Percentiles rank a stretch among this genome's conserved stretches.
Conservation (phyloP, 768 basidiomycete species). For the Symmetrospora coprosmae region DNA sequence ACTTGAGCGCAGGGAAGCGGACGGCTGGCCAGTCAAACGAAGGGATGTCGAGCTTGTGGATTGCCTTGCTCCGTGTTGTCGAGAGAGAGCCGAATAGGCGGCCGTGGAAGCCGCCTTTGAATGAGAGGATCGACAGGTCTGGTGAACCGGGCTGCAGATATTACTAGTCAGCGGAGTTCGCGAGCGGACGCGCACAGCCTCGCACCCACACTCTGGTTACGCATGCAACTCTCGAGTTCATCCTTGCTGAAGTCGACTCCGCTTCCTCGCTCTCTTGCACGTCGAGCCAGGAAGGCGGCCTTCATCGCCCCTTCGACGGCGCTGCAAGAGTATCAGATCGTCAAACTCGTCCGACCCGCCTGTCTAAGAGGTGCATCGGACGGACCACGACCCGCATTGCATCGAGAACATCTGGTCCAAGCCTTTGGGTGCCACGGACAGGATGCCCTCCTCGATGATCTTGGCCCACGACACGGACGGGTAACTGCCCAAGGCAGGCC, state of each 20-base stretch:
- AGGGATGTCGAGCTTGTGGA: slow-evolving; percentile 40
- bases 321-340: neutral
- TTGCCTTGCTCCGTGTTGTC: slow-evolving; percentile 39
- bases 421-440: slow-evolving; percentile 39
- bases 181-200: neutral
- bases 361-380: no score
- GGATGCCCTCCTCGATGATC: slow-evolving; percentile 35
- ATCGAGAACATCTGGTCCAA: slow-evolving; percentile 39
- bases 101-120: slow-evolving; percentile 41
- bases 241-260: slow-evolving; percentile 35
- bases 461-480: slow-evolving; percentile 36
- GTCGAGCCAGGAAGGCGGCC: slow-evolving; percentile 38
- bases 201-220: slow-evolving; percentile 33
- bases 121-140: slow-evolving; percentile 37
- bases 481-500: slow-evolving; percentile 40
- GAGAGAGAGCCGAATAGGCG: slow-evolving; percentile 39
- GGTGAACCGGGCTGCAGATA: slow-evolving; percentile 36
- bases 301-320: slow-evolving; percentile 39
- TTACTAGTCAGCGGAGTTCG: neutral
- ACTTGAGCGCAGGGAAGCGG: slow-evolving; percentile 39
- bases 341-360: neutral
- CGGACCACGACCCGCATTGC: neutral
- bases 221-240: slow-evolving; percentile 38
- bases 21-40: slow-evolving; percentile 42
- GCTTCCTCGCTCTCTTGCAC: slow-evolving; percentile 34